Conservation (phyloP, 768 basidiomycete species). For the Chalciporus piperatus region DNA sequence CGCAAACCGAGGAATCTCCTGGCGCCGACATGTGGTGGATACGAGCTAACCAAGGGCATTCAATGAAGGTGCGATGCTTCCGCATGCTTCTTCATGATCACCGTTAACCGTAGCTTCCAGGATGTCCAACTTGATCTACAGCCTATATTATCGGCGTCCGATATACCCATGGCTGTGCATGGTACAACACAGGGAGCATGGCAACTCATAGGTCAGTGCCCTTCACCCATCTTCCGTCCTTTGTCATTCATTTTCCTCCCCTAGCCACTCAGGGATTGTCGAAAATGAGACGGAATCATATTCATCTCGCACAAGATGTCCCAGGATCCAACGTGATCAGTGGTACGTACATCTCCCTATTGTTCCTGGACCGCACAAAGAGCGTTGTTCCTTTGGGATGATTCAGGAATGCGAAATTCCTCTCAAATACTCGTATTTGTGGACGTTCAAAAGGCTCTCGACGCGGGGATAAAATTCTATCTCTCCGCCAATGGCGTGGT, state of each 20-base stretch:
- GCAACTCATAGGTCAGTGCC: constrained; percentile 59
- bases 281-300: constrained; percentile 85
- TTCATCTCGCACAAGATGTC: constrained; percentile 86
- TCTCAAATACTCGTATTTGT: constrained; percentile 83
- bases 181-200: constrained; percentile 73
- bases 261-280: constrained; percentile 71
- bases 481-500: constrained; percentile 87
- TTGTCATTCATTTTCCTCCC: background rate
- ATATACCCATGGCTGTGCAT: constrained; percentile 82
- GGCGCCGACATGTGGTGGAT: constrained; percentile 70
- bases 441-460: constrained; percentile 66
- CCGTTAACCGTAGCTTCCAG: constrained; percentile 34
- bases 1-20: constrained; percentile 30
- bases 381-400: background rate
- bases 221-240: background rate
- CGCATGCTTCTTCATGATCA: background rate
- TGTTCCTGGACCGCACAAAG: background rate
- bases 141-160: constrained; percentile 51
- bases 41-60: constrained; percentile 88
- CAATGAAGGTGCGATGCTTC: constrained; percentile 56
- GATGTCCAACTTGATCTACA: constrained; percentile 64
- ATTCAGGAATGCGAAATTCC: constrained; percentile 73
- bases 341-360: constrained; percentile 46
- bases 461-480: constrained; percentile 69
- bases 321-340: constrained; percentile 66